Evolutionary conservation across 1,284 basidiomycete genomes (phyloP).

Genomic region (Apiotrichum sp.): DNA sequence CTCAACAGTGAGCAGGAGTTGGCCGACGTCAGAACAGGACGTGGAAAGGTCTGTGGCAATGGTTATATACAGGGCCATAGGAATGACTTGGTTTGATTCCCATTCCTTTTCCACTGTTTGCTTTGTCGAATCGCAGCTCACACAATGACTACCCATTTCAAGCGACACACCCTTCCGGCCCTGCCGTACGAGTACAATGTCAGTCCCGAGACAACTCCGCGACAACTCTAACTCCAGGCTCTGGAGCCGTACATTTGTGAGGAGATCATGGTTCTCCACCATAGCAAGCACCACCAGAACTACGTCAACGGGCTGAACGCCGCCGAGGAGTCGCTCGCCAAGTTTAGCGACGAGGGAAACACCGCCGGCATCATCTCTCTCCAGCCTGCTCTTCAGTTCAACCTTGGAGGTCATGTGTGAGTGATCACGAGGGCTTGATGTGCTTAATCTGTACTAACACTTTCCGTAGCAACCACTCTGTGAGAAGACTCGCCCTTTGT

Average conservation of each 20-base stretch:
- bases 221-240: slow-evolving; percentile 28
- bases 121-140: too few relatives aligned
- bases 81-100: too few relatives aligned
- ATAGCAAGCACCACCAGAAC: slow-evolving; percentile 90
- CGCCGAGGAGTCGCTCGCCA: slow-evolving; percentile 75
- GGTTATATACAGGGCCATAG: too few relatives aligned
- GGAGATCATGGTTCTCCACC: slow-evolving; percentile 89
- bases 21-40: too few relatives aligned
- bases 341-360: slow-evolving; percentile 51
- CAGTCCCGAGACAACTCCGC: too few relatives aligned
- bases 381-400: slow-evolving; percentile 81
- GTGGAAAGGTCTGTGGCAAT: too few relatives aligned
- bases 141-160: neutral
- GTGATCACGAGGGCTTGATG: neutral
- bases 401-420: slow-evolving; percentile 67
- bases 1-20: too few relatives aligned
- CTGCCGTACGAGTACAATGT: too few relatives aligned
- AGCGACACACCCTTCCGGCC: too few relatives aligned
- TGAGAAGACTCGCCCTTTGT: slow-evolving; percentile 12
- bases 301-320: slow-evolving; percentile 89
- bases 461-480: slow-evolving; percentile 38
- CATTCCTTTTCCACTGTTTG: too few relatives aligned
- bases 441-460: neutral
- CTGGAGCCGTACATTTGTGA: slow-evolving; percentile 55
- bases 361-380: slow-evolving; percentile 76